Conservation (phyloP, 352 stramenopile genomes). For the Halophytophthora polymorphica region DNA sequence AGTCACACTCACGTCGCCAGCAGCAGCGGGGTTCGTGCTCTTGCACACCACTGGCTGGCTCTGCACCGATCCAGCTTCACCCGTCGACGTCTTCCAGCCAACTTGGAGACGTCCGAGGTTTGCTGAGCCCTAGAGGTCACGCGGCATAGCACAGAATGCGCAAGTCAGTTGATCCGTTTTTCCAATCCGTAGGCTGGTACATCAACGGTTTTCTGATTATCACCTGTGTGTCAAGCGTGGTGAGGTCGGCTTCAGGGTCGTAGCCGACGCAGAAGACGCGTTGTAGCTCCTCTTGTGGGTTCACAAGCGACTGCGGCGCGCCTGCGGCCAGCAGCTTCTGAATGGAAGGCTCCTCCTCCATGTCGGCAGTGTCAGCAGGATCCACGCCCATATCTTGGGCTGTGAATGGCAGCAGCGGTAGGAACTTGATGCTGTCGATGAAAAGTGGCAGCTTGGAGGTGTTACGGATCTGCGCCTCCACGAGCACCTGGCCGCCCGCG, state of each 20-base stretch:
- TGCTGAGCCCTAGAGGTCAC: constrained; percentile 59
- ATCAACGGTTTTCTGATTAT: too few species aligned
- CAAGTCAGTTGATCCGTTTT: background rate
- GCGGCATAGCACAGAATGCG: background rate
- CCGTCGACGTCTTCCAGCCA: constrained; percentile 78
- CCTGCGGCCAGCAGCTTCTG: constrained; percentile 31
- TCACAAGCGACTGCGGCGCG: constrained; percentile 50
- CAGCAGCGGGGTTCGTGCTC: constrained; percentile 2
- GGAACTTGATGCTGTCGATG: constrained; percentile 79
- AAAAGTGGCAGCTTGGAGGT: constrained; percentile 79
- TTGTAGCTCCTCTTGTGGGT: constrained; percentile 78
- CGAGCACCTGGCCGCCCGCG: constrained; percentile 43
- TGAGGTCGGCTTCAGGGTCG: constrained; percentile 34
- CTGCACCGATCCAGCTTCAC: constrained; percentile 76
- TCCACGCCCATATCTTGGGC: constrained; percentile 35
- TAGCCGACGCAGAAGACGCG: constrained; percentile 62
- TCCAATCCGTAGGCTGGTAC: background rate
- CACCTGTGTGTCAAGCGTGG: constrained; percentile 36
- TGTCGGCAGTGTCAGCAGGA: constrained; percentile 1
- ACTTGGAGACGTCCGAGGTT: constrained; percentile 77
- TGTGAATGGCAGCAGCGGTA: constrained; percentile 55
- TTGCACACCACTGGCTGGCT: constrained; percentile 80
- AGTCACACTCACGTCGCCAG: constrained; percentile 40
- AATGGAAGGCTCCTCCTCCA: constrained; percentile 9
- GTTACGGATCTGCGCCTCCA: constrained; percentile 84